Evolutionary conservation across 139 green algal species (phyloP).

Genomic region (Parachlorella kessleri): DNA sequence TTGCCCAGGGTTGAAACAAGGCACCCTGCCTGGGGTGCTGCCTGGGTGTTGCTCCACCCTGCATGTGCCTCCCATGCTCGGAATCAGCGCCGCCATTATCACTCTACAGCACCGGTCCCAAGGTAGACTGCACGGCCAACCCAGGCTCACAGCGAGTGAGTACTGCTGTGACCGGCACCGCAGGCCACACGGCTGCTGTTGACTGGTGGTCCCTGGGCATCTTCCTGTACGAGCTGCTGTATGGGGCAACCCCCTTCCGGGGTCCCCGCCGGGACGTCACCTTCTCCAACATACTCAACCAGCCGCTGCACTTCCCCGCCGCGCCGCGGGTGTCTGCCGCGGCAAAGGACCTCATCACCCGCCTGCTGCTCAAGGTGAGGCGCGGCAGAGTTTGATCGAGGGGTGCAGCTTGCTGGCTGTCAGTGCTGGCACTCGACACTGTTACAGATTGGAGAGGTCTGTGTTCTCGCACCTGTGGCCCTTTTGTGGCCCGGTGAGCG

Average conservation of each 20-base stretch:
- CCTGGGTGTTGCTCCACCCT: no score
- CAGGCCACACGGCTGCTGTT: slow-evolving; percentile 68
- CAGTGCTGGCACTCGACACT: no score
- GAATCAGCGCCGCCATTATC: slow-evolving; percentile 35
- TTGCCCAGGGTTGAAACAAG: no score
- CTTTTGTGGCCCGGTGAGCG: no score
- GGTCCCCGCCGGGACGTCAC: slow-evolving; percentile 78
- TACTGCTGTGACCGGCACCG: no score
- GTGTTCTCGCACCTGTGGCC: no score
- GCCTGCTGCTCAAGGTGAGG: slow-evolving; percentile 82
- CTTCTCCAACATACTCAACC: slow-evolving; percentile 94
- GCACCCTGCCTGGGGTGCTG: no score
- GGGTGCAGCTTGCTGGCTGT: no score
- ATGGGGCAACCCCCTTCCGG: slow-evolving; percentile 85
- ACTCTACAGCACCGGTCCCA: background rate
- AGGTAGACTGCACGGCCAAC: background rate
- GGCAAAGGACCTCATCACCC: slow-evolving; percentile 74
- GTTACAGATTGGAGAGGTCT: background rate
- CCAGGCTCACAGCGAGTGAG: no score
- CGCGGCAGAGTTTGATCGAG: no score
- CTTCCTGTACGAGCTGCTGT: slow-evolving; percentile 95
- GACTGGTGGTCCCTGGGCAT: slow-evolving; percentile 96
- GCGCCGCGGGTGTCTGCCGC: slow-evolving; percentile 51
- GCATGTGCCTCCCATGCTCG: no score
- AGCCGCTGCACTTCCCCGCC: slow-evolving; percentile 81